These are phyloP conservation scores for Allium cepa DNA, from an alignment of 106 monocot species.

Conservation along the genomic window DNA sequence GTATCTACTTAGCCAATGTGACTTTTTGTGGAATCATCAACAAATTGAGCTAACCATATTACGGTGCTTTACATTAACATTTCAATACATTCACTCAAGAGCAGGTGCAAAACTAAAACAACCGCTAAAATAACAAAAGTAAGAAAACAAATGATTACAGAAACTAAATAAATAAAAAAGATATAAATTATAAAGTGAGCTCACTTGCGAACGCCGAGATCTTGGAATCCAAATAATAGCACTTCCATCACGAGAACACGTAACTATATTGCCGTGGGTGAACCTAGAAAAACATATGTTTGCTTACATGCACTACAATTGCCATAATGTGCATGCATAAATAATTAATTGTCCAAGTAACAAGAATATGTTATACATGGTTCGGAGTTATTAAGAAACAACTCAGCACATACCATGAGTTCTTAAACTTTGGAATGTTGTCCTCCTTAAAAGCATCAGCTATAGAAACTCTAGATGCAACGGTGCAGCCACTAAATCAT, in stretches of 20 bases:
- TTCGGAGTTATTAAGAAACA: not conserved
- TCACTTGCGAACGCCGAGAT: constrained; percentile 90
- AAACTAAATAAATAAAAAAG: not conserved
- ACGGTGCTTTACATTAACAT: no score
- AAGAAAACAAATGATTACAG: not conserved
- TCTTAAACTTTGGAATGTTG: constrained; percentile 90
- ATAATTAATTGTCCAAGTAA: no score
- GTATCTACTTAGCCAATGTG: no score
- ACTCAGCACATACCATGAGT: constrained; percentile 71
- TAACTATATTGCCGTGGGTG: constrained; percentile 97
- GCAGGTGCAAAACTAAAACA: no score
- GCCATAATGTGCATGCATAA: no score
- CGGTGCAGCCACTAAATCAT: constrained; percentile 76
- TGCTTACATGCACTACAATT: no score
- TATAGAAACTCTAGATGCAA: constrained; percentile 48
- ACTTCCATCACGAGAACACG: constrained; percentile 99
- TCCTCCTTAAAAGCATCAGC: constrained; percentile 77
- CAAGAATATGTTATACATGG: no score
- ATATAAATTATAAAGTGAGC: constrained; percentile 7
- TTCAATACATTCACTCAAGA: no score
- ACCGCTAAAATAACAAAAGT: no score
- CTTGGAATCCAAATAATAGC: constrained; percentile 99
- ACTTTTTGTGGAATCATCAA: no score
- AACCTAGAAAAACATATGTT: constrained; percentile 44
- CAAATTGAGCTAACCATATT: no score